Percentiles rank a stretch among this genome's conserved stretches.
These are phyloP conservation scores for Colletotrichum sp. DNA, from an alignment of 2,329 filamentous ascomycete genomes.

Conservation along the genomic window DNA sequence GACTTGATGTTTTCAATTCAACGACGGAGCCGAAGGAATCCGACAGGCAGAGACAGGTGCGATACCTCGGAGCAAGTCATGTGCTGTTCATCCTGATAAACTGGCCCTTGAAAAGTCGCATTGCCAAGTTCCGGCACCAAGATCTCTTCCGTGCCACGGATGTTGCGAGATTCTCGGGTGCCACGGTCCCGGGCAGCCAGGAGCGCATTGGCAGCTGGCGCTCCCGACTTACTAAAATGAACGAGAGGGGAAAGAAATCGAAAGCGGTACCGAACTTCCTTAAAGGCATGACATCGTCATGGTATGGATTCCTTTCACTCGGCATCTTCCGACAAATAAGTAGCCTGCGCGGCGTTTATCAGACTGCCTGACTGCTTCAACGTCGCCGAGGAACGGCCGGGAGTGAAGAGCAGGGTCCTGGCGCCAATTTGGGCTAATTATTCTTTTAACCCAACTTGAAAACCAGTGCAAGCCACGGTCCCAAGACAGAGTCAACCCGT, in stretches of 20 bases:
- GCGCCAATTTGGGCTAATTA: not conserved
- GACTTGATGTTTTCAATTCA: not conserved
- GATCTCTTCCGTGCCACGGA: not conserved
- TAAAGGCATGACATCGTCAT: not conserved
- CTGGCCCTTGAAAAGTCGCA: not conserved
- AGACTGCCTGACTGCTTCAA: not conserved
- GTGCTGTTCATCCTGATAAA: not conserved
- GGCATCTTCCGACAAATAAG: not conserved
- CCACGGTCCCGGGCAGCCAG: not conserved
- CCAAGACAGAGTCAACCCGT: not conserved
- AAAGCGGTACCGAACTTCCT: not conserved
- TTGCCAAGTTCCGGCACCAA: not conserved
- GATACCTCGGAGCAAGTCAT: not conserved
- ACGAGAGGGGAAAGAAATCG: not conserved
- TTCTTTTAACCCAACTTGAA: not conserved
- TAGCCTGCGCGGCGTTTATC: not conserved
- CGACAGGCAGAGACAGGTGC: not conserved
- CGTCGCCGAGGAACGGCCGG: not conserved
- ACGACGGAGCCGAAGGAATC: not conserved
- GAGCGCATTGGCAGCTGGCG: not conserved
- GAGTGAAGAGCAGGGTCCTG: not conserved
- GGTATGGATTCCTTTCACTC: not conserved
- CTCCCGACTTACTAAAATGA: not conserved
- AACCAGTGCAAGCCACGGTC: not conserved
- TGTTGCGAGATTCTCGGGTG: not conserved